A percentile compares a stretch with the other conserved stretches of the same genome.
Evolutionary conservation across 208 protist species (phyloP).

Genomic region (Crithidia brevicula): DNA sequence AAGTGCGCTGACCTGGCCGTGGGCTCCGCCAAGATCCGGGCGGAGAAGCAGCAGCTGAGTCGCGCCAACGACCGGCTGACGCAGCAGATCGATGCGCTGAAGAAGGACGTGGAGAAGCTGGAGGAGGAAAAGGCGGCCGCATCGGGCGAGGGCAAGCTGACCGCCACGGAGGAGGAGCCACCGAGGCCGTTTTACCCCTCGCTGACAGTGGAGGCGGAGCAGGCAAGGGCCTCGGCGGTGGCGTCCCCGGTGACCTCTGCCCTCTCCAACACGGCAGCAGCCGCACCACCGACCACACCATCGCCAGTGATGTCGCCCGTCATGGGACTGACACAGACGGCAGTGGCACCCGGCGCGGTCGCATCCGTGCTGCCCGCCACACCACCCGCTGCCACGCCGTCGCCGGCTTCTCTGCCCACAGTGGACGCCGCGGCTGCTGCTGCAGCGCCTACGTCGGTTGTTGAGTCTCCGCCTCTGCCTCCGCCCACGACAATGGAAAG

Average conservation of each 20-base stretch:
- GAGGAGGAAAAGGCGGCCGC: constrained; percentile 16
- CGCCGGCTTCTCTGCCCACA: neutral
- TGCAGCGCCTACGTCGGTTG: neutral
- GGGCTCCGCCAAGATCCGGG: constrained; percentile 56
- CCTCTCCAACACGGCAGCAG: neutral
- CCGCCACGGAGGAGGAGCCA: constrained; percentile 16
- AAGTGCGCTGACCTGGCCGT: constrained; percentile 66
- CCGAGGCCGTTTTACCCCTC: constrained; percentile 10
- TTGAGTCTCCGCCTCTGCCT: too few species aligned
- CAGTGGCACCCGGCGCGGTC: neutral
- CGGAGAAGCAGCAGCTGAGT: constrained; percentile 54
- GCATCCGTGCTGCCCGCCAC: too few species aligned
- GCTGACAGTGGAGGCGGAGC: constrained; percentile 14
- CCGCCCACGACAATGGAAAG: too few species aligned
- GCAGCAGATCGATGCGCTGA: constrained; percentile 47
- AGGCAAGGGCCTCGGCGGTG: constrained; percentile 15
- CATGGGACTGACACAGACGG: neutral
- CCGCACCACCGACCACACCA: too few species aligned
- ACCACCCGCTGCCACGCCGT: too few species aligned
- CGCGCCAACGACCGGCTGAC: constrained; percentile 64
- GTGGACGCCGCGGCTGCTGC: constrained; percentile 1
- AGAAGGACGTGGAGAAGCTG: constrained; percentile 40
- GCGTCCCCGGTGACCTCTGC: neutral
- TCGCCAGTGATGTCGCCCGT: neutral
- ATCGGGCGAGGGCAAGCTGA: constrained; percentile 1